These are phyloP conservation scores for Pythium periplocum DNA, from an alignment of 352 stramenopile species.

Conservation along the genomic window DNA sequence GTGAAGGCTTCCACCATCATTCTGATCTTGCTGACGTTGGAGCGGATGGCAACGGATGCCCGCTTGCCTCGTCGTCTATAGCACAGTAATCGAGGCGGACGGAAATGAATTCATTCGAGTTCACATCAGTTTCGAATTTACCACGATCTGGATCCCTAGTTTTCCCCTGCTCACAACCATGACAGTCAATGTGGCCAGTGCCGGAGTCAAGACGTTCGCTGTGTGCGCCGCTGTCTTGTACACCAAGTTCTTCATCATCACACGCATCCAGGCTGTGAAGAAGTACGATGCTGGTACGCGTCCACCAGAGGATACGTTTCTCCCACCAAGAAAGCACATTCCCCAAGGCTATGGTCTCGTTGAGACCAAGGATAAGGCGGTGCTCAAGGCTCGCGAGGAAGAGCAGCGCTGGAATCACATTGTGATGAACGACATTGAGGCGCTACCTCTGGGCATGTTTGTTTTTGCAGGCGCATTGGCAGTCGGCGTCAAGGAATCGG, in stretches of 20 bases:
- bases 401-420: slow-evolving; percentile 39
- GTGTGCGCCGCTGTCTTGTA: slow-evolving; percentile 14
- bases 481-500: not conserved
- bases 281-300: slow-evolving; percentile 12
- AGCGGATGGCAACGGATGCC: too few relatives aligned
- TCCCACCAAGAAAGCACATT: slow-evolving; percentile 1
- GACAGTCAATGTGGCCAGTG: not conserved
- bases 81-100: too few relatives aligned
- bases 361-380: not conserved
- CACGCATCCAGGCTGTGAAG: slow-evolving; percentile 5
- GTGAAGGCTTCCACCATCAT: too few relatives aligned
- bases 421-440: slow-evolving; percentile 14
- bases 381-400: not conserved
- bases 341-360: not conserved
- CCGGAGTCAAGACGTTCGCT: slow-evolving; percentile 1
- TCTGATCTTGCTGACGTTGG: too few relatives aligned
- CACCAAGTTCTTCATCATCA: slow-evolving; percentile 13
- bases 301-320: slow-evolving; percentile 9
- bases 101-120: too few relatives aligned
- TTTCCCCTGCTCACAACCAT: too few relatives aligned
- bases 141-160: too few relatives aligned
- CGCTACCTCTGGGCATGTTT: not conserved
- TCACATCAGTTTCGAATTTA: too few relatives aligned
- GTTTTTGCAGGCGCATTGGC: not conserved
- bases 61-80: too few relatives aligned